Conservation (phyloP, 2,329 filamentous ascomycete genomes). For the Penicillium sp. region DNA sequence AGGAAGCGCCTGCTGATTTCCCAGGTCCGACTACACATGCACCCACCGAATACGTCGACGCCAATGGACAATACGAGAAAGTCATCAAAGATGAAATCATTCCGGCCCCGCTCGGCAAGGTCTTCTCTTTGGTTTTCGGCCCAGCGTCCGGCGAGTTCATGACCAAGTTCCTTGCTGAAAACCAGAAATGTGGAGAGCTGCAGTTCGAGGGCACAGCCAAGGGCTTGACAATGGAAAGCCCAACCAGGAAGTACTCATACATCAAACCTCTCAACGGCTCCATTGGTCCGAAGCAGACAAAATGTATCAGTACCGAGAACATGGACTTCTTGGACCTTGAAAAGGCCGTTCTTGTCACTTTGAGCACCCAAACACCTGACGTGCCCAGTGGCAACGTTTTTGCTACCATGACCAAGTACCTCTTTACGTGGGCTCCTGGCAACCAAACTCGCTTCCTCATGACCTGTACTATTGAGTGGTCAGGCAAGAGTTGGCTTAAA, state of each 20-base stretch:
- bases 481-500: slow-evolving; percentile 96
- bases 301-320: slow-evolving; percentile 82
- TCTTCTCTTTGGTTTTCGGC: slow-evolving; percentile 87
- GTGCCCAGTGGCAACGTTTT: slow-evolving; percentile 94
- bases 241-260: slow-evolving; percentile 73
- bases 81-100: slow-evolving; percentile 81
- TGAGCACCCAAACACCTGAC: slow-evolving; percentile 85
- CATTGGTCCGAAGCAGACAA: slow-evolving; percentile 91
- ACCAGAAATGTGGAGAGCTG: slow-evolving; percentile 87
- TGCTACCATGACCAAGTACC: slow-evolving; percentile 88
- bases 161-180: slow-evolving; percentile 76
- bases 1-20: slow-evolving; percentile 57
- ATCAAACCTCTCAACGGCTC: slow-evolving; percentile 83
- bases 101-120: slow-evolving; percentile 82
- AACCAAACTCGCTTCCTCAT: slow-evolving; percentile 82
- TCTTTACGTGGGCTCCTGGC: slow-evolving; percentile 84
- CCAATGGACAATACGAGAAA: slow-evolving; percentile 76
- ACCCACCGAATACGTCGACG: slow-evolving; percentile 81
- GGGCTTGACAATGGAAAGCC: slow-evolving; percentile 71
- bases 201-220: slow-evolving; percentile 79
- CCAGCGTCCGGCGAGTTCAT: slow-evolving; percentile 76
- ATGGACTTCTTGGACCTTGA: slow-evolving; percentile 85
- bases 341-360: slow-evolving; percentile 76
- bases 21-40: slow-evolving; percentile 79
- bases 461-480: slow-evolving; percentile 92